A percentile compares a stretch with the other conserved stretches of the same genome.
These are phyloP conservation scores for Trichoderma brevicompactum DNA, from an alignment of 2,329 filamentous ascomycete species.

Conservation along the genomic window DNA sequence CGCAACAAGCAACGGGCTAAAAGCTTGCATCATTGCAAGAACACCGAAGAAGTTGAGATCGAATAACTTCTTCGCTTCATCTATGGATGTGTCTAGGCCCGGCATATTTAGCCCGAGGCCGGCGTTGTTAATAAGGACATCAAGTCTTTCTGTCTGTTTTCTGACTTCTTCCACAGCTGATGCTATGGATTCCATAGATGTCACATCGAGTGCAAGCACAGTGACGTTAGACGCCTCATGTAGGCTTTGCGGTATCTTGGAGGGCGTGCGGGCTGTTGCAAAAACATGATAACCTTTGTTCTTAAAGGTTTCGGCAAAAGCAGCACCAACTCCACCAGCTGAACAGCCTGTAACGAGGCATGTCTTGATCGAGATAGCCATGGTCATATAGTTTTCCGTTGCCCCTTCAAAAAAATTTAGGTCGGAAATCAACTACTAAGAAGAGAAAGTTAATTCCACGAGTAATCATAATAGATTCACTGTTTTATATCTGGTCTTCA, in stretches of 20 bases:
- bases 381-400: background rate
- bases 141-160: slow-evolving; percentile 30
- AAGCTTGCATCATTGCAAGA: slow-evolving; percentile 43
- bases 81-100: too few species aligned
- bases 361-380: slow-evolving; percentile 30
- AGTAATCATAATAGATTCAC: background rate
- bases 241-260: slow-evolving; percentile 34
- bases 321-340: slow-evolving; percentile 40
- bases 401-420: too few species aligned
- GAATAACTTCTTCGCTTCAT: too few species aligned
- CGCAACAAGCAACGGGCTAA: slow-evolving; percentile 39
- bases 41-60: too few species aligned
- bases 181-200: slow-evolving; percentile 33
- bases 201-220: slow-evolving; percentile 36
- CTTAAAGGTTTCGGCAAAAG: slow-evolving; percentile 40
- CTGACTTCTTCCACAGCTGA: slow-evolving; percentile 30
- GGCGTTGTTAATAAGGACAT: too few species aligned
- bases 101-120: too few species aligned
- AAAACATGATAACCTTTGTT: slow-evolving; percentile 38
- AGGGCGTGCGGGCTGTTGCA: slow-evolving; percentile 37
- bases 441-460: too few species aligned
- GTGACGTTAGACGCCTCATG: slow-evolving; percentile 33
- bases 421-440: too few species aligned
- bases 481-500: background rate
- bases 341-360: slow-evolving; percentile 45